These are phyloP conservation scores for Aristolochia californica DNA, from an alignment of 164 flowering plant species.

Conservation along the genomic window DNA sequence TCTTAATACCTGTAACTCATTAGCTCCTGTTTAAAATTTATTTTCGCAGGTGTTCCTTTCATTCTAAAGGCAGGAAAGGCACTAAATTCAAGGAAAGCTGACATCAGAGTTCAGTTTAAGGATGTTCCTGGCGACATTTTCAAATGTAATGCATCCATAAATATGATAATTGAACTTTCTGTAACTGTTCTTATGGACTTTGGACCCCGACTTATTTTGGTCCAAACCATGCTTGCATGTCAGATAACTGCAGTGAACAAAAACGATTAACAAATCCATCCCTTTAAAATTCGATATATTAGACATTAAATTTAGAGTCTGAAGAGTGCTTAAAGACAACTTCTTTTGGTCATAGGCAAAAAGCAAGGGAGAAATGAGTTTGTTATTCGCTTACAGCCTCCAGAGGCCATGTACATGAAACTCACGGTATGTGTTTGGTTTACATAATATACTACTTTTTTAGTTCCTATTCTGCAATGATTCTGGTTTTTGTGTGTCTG, in stretches of 20 bases:
- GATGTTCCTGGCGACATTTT: slow-evolving; percentile 97
- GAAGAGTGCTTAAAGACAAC: too few relatives aligned
- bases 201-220: too few relatives aligned
- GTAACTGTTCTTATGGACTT: too few relatives aligned
- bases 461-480: background rate
- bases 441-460: background rate
- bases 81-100: slow-evolving; percentile 88
- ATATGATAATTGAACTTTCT: too few relatives aligned
- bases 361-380: slow-evolving; percentile 95
- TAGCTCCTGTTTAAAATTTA: background rate
- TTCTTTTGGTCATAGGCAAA: slow-evolving; percentile 33
- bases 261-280: too few relatives aligned
- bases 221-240: too few relatives aligned
- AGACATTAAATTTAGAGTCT: too few relatives aligned
- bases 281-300: too few relatives aligned
- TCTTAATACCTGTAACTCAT: too few relatives aligned
- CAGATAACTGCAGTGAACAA: too few relatives aligned
- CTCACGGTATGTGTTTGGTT: slow-evolving; percentile 46
- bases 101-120: slow-evolving; percentile 92
- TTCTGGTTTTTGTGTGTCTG: background rate
- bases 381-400: slow-evolving; percentile 87
- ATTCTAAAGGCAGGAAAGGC: slow-evolving; percentile 95
- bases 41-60: slow-evolving; percentile 80
- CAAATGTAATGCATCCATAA: slow-evolving; percentile 43
- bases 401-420: slow-evolving; percentile 97